Percentiles rank a stretch among this genome's conserved stretches.
Conservation (phyloP, 768 basidiomycete species). For the Mycena filopes region DNA sequence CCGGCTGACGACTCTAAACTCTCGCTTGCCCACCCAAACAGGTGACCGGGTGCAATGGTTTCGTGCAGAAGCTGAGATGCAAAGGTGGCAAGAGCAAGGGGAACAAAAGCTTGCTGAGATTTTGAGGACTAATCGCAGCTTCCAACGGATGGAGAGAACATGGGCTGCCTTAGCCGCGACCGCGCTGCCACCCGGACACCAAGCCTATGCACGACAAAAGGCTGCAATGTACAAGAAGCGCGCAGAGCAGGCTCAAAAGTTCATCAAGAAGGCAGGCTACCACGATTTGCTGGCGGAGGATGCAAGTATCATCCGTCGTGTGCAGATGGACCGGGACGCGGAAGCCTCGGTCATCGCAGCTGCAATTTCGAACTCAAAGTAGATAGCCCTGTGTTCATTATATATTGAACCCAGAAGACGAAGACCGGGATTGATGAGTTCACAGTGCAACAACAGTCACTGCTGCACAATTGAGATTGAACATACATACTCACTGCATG, state of each 20-base stretch:
- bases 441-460: no score
- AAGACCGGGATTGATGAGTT: no score
- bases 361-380: no score
- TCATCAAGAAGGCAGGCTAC: background rate
- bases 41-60: conserved; percentile 1
- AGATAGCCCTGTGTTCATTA: no score
- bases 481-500: no score
- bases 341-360: no score
- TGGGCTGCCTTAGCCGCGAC: background rate
- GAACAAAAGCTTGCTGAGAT: conserved; percentile 6
- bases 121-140: background rate
- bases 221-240: background rate
- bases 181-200: background rate
- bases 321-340: no score
- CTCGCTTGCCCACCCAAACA: background rate
- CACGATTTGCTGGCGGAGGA: background rate
- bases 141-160: background rate
- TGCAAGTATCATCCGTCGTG: background rate
- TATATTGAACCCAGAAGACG: no score
- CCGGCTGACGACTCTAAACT: background rate
- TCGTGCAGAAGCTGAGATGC: conserved; percentile 2
- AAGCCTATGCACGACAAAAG: conserved; percentile 1
- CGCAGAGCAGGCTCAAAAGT: background rate
- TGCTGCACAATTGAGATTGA: no score
- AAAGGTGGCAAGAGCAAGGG: background rate